These are phyloP conservation scores for Bipolaris bicolor DNA, from an alignment of 2,329 filamentous ascomycete genomes.

Conservation along the genomic window DNA sequence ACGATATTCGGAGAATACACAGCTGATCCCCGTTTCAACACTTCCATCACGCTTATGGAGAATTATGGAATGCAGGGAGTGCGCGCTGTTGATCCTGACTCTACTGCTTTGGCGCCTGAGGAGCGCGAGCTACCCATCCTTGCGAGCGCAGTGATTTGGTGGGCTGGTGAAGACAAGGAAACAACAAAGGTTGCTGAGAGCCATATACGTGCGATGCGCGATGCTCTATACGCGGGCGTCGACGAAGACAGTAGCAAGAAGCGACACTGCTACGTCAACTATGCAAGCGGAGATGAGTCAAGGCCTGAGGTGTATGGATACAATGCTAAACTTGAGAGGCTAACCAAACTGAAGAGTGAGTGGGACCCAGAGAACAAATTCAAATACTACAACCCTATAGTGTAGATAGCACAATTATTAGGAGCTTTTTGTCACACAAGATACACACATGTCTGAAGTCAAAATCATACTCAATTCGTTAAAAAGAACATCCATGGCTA, in stretches of 20 bases:
- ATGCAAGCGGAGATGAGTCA: slow-evolving; percentile 40
- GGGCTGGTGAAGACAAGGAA: slow-evolving; percentile 17
- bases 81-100: slow-evolving; percentile 7
- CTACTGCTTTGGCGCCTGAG: slow-evolving; percentile 22
- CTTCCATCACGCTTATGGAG: slow-evolving; percentile 25
- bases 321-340: slow-evolving; percentile 32
- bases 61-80: slow-evolving; percentile 33
- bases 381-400: slow-evolving; percentile 35
- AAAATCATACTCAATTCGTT: too few species aligned
- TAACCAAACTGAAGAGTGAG: slow-evolving; percentile 35
- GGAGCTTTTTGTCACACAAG: too few species aligned
- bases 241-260: slow-evolving; percentile 13
- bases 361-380: slow-evolving; percentile 41
- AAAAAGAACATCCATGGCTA: neutral
- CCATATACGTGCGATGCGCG: slow-evolving; percentile 15
- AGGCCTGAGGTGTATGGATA: slow-evolving; percentile 41
- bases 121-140: slow-evolving; percentile 45
- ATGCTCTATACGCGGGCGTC: slow-evolving; percentile 21
- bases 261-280: slow-evolving; percentile 42
- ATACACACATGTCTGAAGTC: too few species aligned
- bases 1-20: slow-evolving; percentile 26
- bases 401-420: slow-evolving; percentile 1
- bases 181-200: slow-evolving; percentile 17
- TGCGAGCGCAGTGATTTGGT: slow-evolving; percentile 23
- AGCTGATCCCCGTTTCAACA: slow-evolving; percentile 26